Conservation (phyloP, 306 rosid genomes). For the Cicer chorassanicum region DNA sequence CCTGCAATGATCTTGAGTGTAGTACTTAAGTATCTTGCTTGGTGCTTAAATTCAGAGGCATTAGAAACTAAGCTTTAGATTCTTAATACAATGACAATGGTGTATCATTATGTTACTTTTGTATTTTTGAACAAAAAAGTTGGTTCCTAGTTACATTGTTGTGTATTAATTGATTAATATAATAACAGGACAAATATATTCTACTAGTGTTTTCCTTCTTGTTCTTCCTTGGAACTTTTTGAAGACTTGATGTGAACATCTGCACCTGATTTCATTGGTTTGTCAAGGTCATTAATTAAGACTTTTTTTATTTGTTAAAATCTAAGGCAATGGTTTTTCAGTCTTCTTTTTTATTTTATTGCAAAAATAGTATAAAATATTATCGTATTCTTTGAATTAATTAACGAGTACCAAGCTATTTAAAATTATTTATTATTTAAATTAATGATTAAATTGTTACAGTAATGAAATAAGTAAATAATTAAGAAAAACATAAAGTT, state of each 20-base stretch:
- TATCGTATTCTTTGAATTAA: too few species aligned
- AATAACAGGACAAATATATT: slow-evolving; percentile 18
- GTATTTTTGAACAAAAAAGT: not conserved
- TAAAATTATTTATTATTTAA: too few species aligned
- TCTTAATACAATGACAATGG: slow-evolving; percentile 81
- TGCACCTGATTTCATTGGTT: slow-evolving; percentile 16
- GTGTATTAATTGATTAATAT: slow-evolving; percentile 30
- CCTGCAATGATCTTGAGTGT: slow-evolving; percentile 84
- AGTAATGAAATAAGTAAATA: too few species aligned
- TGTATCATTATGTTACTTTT: slow-evolving; percentile 39
- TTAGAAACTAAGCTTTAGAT: slow-evolving; percentile 89
- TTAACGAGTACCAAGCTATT: too few species aligned
- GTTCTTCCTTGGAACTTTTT: slow-evolving; percentile 34
- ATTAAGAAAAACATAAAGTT: too few species aligned
- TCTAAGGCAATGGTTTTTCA: too few species aligned
- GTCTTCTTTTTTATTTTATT: too few species aligned
- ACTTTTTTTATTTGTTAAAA: too few species aligned
- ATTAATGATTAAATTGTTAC: too few species aligned
- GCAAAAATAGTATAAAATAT: too few species aligned
- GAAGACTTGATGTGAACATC: slow-evolving; percentile 9
- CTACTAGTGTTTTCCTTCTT: slow-evolving; percentile 19
- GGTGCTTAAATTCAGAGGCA: slow-evolving; percentile 84
- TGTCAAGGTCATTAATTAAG: not conserved
- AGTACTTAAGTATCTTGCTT: slow-evolving; percentile 79
- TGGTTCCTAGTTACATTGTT: slow-evolving; percentile 1